Evolutionary conservation across 768 basidiomycete genomes (phyloP).

Genomic region (Pholiota conissans): DNA sequence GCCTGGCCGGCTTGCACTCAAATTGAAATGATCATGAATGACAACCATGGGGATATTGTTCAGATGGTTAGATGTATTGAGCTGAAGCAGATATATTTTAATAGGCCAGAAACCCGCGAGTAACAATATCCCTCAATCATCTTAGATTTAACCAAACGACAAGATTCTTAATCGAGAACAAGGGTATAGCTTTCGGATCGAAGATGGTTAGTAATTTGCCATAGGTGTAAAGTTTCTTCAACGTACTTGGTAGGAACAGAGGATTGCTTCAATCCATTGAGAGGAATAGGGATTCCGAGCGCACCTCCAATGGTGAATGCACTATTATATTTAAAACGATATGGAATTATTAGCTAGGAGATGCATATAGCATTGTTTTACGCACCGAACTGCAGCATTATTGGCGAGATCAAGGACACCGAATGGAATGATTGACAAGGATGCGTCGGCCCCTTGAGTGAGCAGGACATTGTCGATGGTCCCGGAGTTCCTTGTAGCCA

Average conservation of each 20-base stretch:
- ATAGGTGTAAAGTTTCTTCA: background rate
- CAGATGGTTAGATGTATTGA: too few relatives aligned
- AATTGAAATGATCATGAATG: too few relatives aligned
- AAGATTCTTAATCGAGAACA: background rate
- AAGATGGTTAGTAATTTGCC: background rate
- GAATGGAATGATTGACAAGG: conserved; percentile 53
- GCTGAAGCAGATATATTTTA: too few relatives aligned
- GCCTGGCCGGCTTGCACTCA: too few relatives aligned
- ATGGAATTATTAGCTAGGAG: background rate
- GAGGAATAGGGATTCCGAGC: conserved; percentile 33
- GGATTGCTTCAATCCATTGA: conserved; percentile 34
- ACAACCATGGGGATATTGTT: too few relatives aligned
- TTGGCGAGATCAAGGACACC: conserved; percentile 49
- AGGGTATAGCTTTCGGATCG: background rate
- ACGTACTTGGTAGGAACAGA: conserved; percentile 33
- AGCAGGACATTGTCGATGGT: conserved; percentile 52
- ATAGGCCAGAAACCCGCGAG: too few relatives aligned
- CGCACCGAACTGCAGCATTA: conserved; percentile 37
- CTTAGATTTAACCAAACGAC: background rate
- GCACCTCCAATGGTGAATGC: conserved; percentile 30
- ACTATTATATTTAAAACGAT: conserved; percentile 15
- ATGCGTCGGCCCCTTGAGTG: conserved; percentile 45
- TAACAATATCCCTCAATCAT: background rate
- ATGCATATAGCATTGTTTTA: background rate
- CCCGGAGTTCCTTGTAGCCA: conserved; percentile 56